These are phyloP conservation scores for Trifolium pratense DNA, from an alignment of 306 rosid genomes.

Conservation along the genomic window DNA sequence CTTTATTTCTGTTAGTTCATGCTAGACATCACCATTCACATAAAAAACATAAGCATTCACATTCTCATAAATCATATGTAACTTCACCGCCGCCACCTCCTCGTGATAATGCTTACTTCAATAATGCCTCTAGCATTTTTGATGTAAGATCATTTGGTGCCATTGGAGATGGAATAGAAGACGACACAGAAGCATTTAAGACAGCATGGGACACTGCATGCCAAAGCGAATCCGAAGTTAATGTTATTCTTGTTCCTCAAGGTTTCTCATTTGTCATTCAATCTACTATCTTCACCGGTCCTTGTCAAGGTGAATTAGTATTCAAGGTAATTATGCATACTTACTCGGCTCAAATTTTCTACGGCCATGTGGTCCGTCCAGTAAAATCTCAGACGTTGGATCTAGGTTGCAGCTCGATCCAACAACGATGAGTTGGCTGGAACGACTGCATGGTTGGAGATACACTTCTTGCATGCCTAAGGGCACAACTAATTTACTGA, in stretches of 20 bases:
- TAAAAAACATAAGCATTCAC: constrained; percentile 55
- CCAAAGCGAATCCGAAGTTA: constrained; percentile 52
- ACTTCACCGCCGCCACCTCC: constrained; percentile 48
- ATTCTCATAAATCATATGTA: constrained; percentile 52
- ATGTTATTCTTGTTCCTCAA: constrained; percentile 62
- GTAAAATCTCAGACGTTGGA: not conserved
- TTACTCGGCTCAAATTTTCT: not conserved
- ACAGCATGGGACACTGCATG: constrained; percentile 93
- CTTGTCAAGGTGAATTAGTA: constrained; percentile 66
- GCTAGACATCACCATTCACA: constrained; percentile 69
- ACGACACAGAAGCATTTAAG: constrained; percentile 84
- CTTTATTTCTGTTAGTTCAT: constrained; percentile 52
- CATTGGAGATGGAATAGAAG: constrained; percentile 70
- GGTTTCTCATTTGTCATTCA: constrained; percentile 72
- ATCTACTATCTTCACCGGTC: constrained; percentile 83
- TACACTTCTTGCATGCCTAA: not conserved
- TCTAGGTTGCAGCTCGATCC: not conserved
- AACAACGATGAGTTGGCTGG: not conserved
- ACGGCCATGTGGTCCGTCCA: too few species aligned
- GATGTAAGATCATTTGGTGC: constrained; percentile 79
- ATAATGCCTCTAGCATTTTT: constrained; percentile 44
- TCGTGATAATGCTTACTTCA: constrained; percentile 10
- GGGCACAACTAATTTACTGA: not conserved
- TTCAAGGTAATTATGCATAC: constrained; percentile 59
- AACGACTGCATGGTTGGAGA: not conserved